These are phyloP conservation scores for Arabidopsis thaliana DNA, from an alignment of 345 rosid genomes.

Conservation along the genomic window TAIR10.1 NC_003076.8:6777501-6778000, in stretches of 20 bases:
- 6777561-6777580: background rate
- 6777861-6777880: background rate
- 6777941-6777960: background rate
- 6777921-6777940: background rate
- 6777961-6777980: constrained; percentile 15
- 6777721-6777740: constrained; percentile 5
- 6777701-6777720: constrained; percentile 12
- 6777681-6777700: background rate
- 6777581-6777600: constrained; percentile 1
- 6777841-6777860: background rate
- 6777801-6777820: background rate
- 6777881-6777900: background rate
- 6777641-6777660: background rate
- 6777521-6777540: background rate
- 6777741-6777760: constrained; percentile 14
- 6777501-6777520: background rate
- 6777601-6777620: background rate
- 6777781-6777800: background rate
- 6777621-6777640: constrained; percentile 27
- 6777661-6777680: background rate
- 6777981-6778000: background rate
- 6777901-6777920: constrained; percentile 7
- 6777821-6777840: background rate
- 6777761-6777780: background rate
- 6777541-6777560: background rate